Conservation (phyloP, 1,139 yeast genomes). For the Debaryomyces subglobosus region DNA sequence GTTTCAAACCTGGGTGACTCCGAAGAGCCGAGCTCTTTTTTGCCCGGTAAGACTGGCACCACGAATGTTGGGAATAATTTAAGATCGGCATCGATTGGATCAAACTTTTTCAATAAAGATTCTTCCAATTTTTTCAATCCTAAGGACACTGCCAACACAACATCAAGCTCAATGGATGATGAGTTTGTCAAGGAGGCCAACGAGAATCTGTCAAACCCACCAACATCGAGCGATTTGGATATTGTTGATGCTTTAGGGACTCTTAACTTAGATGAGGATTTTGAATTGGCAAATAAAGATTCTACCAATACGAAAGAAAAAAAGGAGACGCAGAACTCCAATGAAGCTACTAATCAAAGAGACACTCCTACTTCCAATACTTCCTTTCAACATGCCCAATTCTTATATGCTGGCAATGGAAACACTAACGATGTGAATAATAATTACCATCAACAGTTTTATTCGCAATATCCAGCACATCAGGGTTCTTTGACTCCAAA, state of each 20-base stretch:
- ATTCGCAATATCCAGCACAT: constrained; percentile 22
- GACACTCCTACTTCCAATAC: constrained; percentile 12
- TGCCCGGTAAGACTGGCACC: constrained; percentile 1
- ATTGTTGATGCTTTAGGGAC: constrained; percentile 48
- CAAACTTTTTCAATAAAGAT: constrained; percentile 29
- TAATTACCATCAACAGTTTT: constrained; percentile 18
- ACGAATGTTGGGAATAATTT: constrained; percentile 8
- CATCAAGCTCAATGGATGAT: constrained; percentile 14
- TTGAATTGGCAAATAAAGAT: constrained; percentile 15
- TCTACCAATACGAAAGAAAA: not conserved
- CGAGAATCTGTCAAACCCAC: constrained; percentile 7
- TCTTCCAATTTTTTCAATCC: constrained; percentile 20
- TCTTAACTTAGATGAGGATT: constrained; percentile 44
- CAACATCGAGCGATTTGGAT: constrained; percentile 28
- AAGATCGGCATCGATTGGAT: constrained; percentile 30
- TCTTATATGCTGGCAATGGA: constrained; percentile 13
- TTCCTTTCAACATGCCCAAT: constrained; percentile 10
- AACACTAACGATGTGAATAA: constrained; percentile 3
- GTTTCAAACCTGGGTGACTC: constrained; percentile 19
- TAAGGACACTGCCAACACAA: constrained; percentile 11
- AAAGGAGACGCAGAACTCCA: not conserved
- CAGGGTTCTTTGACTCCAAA: constrained; percentile 39
- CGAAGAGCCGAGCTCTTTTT: constrained; percentile 1
- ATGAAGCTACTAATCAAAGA: not conserved
- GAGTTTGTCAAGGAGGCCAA: constrained; percentile 6